These are phyloP conservation scores for Verbascum thapsus DNA, from an alignment of 257 asterid genomes.

Conservation along the genomic window DNA sequence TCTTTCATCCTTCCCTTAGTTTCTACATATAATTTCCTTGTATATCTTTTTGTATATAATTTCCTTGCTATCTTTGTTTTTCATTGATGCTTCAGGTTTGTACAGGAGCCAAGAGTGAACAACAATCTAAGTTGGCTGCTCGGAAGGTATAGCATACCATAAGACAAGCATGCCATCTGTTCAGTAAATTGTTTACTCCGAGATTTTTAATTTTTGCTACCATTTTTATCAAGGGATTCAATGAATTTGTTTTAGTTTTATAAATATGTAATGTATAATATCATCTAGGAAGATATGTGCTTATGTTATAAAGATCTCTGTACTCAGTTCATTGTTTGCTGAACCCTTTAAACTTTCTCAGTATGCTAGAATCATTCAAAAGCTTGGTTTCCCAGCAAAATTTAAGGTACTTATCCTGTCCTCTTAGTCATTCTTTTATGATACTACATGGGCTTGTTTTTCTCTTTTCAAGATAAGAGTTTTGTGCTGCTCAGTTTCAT, in stretches of 20 bases:
- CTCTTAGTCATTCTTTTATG: background rate
- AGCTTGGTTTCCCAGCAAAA: constrained; percentile 79
- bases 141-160: constrained; percentile 52
- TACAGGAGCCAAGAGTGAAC: constrained; percentile 87
- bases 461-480: background rate
- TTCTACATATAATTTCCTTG: no score
- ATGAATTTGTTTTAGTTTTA: constrained; percentile 12
- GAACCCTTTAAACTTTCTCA: constrained; percentile 28
- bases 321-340: constrained; percentile 11
- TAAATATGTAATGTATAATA: background rate
- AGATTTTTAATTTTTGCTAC: no score
- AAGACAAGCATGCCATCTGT: constrained; percentile 5
- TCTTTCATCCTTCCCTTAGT: background rate
- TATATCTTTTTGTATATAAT: background rate
- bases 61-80: background rate
- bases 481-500: constrained; percentile 1
- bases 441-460: background rate
- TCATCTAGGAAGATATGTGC: constrained; percentile 1
- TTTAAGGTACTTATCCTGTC: constrained; percentile 56
- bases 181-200: background rate
- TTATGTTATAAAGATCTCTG: background rate
- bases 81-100: constrained; percentile 52
- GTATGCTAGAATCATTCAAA: constrained; percentile 77
- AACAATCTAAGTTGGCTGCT: constrained; percentile 75
- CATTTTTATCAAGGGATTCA: no score